These are phyloP conservation scores for Chrysanthemum seticuspe DNA, from an alignment of 129 eudicot genomes.

Conservation along the genomic window DNA sequence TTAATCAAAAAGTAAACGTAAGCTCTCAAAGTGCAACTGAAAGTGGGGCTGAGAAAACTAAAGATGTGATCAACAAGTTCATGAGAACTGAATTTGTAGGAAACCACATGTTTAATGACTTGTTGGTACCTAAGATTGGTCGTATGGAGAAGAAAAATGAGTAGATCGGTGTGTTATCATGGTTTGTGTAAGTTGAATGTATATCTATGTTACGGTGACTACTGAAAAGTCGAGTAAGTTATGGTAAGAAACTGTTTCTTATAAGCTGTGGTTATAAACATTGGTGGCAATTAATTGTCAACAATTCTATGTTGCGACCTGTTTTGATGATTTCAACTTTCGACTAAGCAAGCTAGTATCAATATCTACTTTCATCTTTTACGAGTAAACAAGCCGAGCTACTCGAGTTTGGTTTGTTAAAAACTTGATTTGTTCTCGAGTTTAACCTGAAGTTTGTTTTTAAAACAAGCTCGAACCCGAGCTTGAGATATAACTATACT, in stretches of 20 bases:
- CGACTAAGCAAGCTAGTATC: background rate
- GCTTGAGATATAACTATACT: no score
- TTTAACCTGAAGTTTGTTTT: no score
- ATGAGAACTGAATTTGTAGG: slow-evolving; percentile 24
- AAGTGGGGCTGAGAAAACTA: slow-evolving; percentile 15
- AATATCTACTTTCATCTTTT: background rate
- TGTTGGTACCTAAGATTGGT: slow-evolving; percentile 26
- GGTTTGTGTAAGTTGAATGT: background rate
- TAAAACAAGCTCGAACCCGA: no score
- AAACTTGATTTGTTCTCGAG: no score
- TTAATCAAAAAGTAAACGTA: background rate
- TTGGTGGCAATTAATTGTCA: background rate
- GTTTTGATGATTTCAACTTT: background rate
- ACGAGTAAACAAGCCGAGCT: no score
- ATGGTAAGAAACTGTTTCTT: no score
- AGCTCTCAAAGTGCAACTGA: slow-evolving; percentile 9
- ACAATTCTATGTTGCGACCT: background rate
- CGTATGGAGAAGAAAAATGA: slow-evolving; percentile 1
- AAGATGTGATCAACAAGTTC: slow-evolving; percentile 23
- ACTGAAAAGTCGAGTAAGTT: background rate
- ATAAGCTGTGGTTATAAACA: no score
- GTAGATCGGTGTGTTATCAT: background rate
- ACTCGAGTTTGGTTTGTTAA: no score
- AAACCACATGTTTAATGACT: slow-evolving; percentile 24
- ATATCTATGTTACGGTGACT: background rate